Evolutionary conservation across 306 rosid genomes (phyloP).

Genomic region (Argentina anserina): DNA sequence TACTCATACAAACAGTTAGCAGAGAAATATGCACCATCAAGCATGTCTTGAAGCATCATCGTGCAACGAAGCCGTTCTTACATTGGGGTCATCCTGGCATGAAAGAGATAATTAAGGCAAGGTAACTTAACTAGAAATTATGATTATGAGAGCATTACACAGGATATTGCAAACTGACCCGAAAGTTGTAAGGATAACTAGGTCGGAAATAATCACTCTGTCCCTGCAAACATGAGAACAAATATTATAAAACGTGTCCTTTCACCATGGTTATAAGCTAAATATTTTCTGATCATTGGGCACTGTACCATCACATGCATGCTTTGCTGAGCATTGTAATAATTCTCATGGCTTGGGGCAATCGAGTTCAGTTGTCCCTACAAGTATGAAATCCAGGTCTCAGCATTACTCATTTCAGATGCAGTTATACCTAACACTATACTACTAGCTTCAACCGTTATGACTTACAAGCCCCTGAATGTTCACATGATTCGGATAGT

Average conservation of each 20-base stretch:
- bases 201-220: slow-evolving; percentile 91
- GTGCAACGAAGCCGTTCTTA: slow-evolving; percentile 82
- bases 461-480: slow-evolving; percentile 82
- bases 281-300: slow-evolving; percentile 24
- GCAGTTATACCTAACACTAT: slow-evolving; percentile 1
- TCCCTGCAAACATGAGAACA: slow-evolving; percentile 59
- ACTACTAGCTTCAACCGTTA: slow-evolving; percentile 11
- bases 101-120: slow-evolving; percentile 20
- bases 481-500: slow-evolving; percentile 84
- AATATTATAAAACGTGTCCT: slow-evolving; percentile 22
- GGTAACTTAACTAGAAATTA: slow-evolving; percentile 9
- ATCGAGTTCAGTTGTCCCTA: slow-evolving; percentile 91
- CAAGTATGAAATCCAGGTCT: slow-evolving; percentile 21
- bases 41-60: slow-evolving; percentile 93
- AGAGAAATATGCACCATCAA: slow-evolving; percentile 32
- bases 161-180: slow-evolving; percentile 57
- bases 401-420: slow-evolving; percentile 8
- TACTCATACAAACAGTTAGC: slow-evolving; percentile 25
- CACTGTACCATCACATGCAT: slow-evolving; percentile 85
- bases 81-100: slow-evolving; percentile 87
- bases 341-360: slow-evolving; percentile 84
- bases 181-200: slow-evolving; percentile 69
- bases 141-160: not conserved
- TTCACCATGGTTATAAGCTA: slow-evolving; percentile 17
- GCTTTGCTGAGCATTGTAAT: slow-evolving; percentile 75